These are phyloP conservation scores for Tardiomyces digboiensis DNA, from an alignment of 1,139 yeast species.

Conservation along the genomic window DNA sequence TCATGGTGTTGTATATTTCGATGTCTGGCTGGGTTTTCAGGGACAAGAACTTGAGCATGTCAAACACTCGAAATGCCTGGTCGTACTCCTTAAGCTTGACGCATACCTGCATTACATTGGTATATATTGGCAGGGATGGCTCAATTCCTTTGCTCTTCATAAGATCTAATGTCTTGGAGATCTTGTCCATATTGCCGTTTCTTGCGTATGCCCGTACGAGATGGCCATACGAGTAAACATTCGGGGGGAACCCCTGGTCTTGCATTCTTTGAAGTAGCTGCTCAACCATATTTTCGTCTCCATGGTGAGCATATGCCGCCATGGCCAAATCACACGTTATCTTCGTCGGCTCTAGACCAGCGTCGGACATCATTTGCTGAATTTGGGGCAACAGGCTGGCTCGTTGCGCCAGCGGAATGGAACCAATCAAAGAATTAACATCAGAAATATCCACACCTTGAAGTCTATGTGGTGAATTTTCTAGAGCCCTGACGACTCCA, in stretches of 20 bases:
- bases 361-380: conserved; percentile 19
- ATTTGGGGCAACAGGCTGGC: conserved; percentile 13
- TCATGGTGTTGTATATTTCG: conserved; percentile 59
- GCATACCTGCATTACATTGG: conserved; percentile 59
- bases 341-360: conserved; percentile 15
- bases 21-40: conserved; percentile 54
- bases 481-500: background rate
- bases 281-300: conserved; percentile 23
- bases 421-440: conserved; percentile 16
- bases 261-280: conserved; percentile 25
- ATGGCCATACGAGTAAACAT: conserved; percentile 34
- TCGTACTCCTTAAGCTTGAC: conserved; percentile 42
- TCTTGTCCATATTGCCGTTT: conserved; percentile 22
- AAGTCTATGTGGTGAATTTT: background rate
- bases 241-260: conserved; percentile 28
- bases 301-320: conserved; percentile 27
- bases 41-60: conserved; percentile 76
- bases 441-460: conserved; percentile 8
- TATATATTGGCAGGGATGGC: conserved; percentile 51
- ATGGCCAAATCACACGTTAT: conserved; percentile 21
- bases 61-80: conserved; percentile 68
- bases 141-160: conserved; percentile 42
- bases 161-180: conserved; percentile 29
- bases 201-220: conserved; percentile 33
- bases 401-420: conserved; percentile 21